Conservation (phyloP, 1,139 yeast species). For the Hansenula anomala region DNA sequence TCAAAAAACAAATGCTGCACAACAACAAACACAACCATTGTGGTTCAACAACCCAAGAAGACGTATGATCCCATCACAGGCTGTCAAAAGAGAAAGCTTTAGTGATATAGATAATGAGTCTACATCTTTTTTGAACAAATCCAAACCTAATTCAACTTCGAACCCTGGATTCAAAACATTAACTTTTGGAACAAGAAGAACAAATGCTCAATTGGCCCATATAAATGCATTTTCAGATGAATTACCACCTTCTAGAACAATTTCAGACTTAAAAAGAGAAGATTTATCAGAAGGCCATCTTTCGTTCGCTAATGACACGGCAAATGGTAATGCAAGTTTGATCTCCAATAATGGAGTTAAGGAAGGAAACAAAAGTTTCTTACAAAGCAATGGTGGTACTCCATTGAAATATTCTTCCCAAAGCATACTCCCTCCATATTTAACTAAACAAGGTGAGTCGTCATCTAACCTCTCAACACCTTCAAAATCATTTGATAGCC, state of each 20-base stretch:
- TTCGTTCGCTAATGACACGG: conserved; percentile 10
- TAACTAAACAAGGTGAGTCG: conserved; percentile 3
- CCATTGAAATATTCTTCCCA: neutral
- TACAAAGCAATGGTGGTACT: conserved; percentile 3
- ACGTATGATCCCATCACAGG: conserved; percentile 50
- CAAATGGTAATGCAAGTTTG: conserved; percentile 5
- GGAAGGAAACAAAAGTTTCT: neutral
- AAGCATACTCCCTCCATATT: conserved; percentile 9
- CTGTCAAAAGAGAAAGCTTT: conserved; percentile 36
- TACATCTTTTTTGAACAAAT: conserved; percentile 18
- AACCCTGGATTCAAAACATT: conserved; percentile 27
- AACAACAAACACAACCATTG: conserved; percentile 28
- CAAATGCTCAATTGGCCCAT: conserved; percentile 14
- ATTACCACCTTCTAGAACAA: conserved; percentile 22
- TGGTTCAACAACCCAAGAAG: conserved; percentile 56
- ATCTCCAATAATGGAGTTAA: conserved; percentile 2
- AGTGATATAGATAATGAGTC: conserved; percentile 27
- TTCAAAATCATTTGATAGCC: conserved; percentile 15
- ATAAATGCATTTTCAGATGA: conserved; percentile 22
- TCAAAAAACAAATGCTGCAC: conserved; percentile 17
- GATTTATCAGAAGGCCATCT: conserved; percentile 17
- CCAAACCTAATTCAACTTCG: conserved; percentile 10
- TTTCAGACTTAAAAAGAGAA: conserved; percentile 20
- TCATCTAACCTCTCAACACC: conserved; percentile 10
- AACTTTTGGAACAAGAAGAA: conserved; percentile 32